Percentiles rank a stretch among this genome's conserved stretches.
These are phyloP conservation scores for Cercospora citrullina DNA, from an alignment of 2,329 filamentous ascomycete species.

Conservation along the genomic window DNA sequence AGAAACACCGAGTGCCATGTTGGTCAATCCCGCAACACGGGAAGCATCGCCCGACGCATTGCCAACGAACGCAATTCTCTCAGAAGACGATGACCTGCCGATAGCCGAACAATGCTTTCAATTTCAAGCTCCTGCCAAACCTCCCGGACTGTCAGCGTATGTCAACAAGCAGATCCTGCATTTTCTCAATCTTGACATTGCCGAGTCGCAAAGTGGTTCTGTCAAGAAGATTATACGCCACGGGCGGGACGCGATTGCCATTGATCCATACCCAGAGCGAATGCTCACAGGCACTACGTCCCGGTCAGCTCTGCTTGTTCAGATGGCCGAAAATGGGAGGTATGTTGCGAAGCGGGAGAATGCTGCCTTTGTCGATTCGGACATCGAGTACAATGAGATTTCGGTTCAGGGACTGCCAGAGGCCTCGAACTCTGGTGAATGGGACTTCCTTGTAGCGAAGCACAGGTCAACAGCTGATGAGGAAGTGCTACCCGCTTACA, in stretches of 20 bases:
- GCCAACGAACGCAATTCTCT: background rate
- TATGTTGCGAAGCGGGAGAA: slow-evolving; percentile 35
- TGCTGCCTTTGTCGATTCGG: slow-evolving; percentile 25
- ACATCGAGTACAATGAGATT: slow-evolving; percentile 18
- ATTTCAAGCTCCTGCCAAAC: slow-evolving; percentile 23
- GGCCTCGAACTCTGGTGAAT: slow-evolving; percentile 24
- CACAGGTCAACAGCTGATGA: slow-evolving; percentile 39
- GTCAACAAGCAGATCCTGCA: slow-evolving; percentile 34
- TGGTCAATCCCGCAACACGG: slow-evolving; percentile 14
- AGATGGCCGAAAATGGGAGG: slow-evolving; percentile 17
- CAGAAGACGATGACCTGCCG: slow-evolving; percentile 21
- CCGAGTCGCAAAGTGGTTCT: slow-evolving; percentile 7
- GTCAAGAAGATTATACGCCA: slow-evolving; percentile 23
- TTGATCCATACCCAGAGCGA: slow-evolving; percentile 37
- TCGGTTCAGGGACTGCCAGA: slow-evolving; percentile 19
- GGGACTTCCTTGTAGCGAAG: slow-evolving; percentile 33
- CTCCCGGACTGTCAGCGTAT: slow-evolving; percentile 31
- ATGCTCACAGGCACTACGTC: slow-evolving; percentile 22
- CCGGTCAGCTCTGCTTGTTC: slow-evolving; percentile 38
- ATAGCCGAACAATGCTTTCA: slow-evolving; percentile 27
- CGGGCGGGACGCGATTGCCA: slow-evolving; percentile 30
- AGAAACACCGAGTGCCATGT: slow-evolving; percentile 14
- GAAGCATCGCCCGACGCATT: background rate
- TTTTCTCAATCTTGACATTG: slow-evolving; percentile 27
- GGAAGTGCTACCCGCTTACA: slow-evolving; percentile 30